Evolutionary conservation across 768 basidiomycete genomes (phyloP), one percentile per base, ranked within the genome.

Genomic region (Suillus subaureus): DNA sequence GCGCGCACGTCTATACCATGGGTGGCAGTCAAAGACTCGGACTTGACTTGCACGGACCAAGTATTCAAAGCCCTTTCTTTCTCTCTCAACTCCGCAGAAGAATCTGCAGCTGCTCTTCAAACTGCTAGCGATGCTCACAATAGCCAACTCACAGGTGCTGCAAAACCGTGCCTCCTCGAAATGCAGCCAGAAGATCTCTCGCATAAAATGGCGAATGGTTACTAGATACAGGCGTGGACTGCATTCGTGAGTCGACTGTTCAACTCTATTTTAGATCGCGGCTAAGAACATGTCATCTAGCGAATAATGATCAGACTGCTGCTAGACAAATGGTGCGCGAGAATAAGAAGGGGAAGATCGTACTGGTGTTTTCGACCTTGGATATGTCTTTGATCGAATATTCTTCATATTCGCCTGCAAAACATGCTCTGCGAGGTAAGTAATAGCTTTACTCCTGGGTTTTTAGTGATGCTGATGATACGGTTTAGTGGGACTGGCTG

Each of bases 351-450:
- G 86, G 90, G 26, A 93, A 91, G 73, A 88, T 95, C 47, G 81
- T 92, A 21, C 86, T 97, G 45, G 85, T 93, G 31, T 88, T 88
- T 1, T 93, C 92, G 0, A 86, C 88, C 77, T 95, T 15, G 91
- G 88, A 1, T 88, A 89, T 94, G 80, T 84, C 86, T 3, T 86
- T 95, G 64, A 78, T 91, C 3, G 95, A 95, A 0, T 97, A 89
- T 70, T 81, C 89, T 2, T 85, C 87, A 1, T 97, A 97, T 75
- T 81, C 91, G 0, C 93, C 94, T 0, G 90, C 87, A 12, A 97
- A 97, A 73, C 90, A 92, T 70, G 96, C 96, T 9, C 74, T 97
- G 6, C 80, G 93, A 78, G 94, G 94, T 93, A 68, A n/a, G n/a
- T n/a, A n/a, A n/a, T n/a, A n/a, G n/a, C n/a, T n/a, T n/a, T n/a